Evolutionary conservation across 768 basidiomycete species (phyloP).

Genomic region (Pholiota molesta): DNA sequence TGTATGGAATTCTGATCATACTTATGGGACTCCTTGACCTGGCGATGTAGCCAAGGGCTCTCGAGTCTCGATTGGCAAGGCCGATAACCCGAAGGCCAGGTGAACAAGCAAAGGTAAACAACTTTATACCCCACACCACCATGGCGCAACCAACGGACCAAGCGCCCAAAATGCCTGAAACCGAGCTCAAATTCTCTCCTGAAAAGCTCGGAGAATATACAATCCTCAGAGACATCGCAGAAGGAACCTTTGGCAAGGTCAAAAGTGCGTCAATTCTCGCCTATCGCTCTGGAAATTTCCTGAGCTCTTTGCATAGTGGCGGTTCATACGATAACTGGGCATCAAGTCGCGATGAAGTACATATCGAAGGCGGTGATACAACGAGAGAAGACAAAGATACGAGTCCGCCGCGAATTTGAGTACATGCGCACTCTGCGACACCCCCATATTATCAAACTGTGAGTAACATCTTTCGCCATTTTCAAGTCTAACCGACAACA

Average conservation of each 20-base stretch:
- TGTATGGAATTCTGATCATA: no score
- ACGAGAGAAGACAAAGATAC: conserved; percentile 86
- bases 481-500: conserved; percentile 14
- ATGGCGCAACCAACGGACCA: background rate
- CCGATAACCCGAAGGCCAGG: background rate
- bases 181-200: conserved; percentile 45
- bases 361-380: conserved; percentile 94
- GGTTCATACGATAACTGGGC: conserved; percentile 90
- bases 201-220: conserved; percentile 91
- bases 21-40: no score
- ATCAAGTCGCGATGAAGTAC: conserved; percentile 97
- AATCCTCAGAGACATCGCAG: conserved; percentile 86
- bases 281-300: background rate
- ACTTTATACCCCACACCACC: background rate
- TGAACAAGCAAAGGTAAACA: conserved; percentile 1
- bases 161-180: conserved; percentile 33
- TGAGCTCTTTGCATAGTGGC: conserved; percentile 63
- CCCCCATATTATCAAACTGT: conserved; percentile 98
- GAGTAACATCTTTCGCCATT: conserved; percentile 28
- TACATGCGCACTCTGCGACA: conserved; percentile 94
- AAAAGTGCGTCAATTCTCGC: conserved; percentile 72
- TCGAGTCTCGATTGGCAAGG: background rate
- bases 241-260: conserved; percentile 98
- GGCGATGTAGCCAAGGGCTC: no score
- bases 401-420: conserved; percentile 95